Base-by-base conservation (phyloP, 225 moss, liverwort and hornwort genomes). In the Pleurozium schreberi region DNA sequence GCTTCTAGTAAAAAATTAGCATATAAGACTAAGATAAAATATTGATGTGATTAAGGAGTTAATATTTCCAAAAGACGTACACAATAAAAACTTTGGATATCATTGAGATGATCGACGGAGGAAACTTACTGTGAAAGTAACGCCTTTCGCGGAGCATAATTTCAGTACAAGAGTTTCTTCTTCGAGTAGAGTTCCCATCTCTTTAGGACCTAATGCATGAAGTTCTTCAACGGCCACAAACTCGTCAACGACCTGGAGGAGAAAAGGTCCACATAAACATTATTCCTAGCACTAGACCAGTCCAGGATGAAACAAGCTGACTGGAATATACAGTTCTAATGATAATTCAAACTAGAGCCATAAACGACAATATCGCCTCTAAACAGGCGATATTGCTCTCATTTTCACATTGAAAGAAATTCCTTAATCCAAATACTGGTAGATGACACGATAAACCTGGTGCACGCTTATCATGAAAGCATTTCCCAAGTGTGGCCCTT, bases 211-310 rank as follows among this genome's bases (percentile, higher is more conserved):
- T 78, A 95, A 91, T n/a, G 93, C 96, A 90, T 99, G 99, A 92
- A 99, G 96, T 91, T 99, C 99, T 86, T 99, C 96, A 84, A 99
- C 96, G 62, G 99, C 99, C 84, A 95, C 95, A 85, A 88, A 95
- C 87, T 97, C 95, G 82, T 99, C 99, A 93, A 97, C 90, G 67
- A 95, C 86, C 95, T 95, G 92, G 42, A 90, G 42, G 49, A 64
- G 75, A 58, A 84, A 80, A 64, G 38, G 75, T 69, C 84, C 69
- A 90, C 28, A 85, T 28, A 64, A 23, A 84, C 60, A 64, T 93
- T 69, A 93, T 22, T 76, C 80, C 60, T 69, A 71, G 82, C 81
- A 63, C 85, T 71, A 81, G 50, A 64, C 53, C 64, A 52, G 88
- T 71, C 83, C 31, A 89, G 80, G 47, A 73, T 66, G 63, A 85